Base-by-base conservation (phyloP, 2,329 filamentous ascomycete genomes). In the Epicoccum sorghinum region DNA sequence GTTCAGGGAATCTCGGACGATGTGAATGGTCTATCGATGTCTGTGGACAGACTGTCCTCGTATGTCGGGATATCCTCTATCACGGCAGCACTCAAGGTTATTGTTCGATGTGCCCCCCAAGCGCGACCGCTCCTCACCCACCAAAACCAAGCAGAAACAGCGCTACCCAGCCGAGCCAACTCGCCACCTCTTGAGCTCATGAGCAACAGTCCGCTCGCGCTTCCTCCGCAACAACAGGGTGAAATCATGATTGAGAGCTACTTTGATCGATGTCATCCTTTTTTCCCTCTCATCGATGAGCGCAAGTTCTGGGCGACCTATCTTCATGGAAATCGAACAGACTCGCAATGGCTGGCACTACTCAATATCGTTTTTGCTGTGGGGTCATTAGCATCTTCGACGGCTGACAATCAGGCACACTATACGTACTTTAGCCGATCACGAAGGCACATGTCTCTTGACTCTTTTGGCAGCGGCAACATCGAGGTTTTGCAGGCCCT, bases 351-450 rank as follows among this genome's bases (percentile, higher is more conserved):
- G 89, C 79, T 90, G 14, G 86, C 86, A 7, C 75, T 92, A 6
- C 77, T 91, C 18, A 91, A 92, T 69, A 89, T 89, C 77, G 88
- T 92, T 4, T 88, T 91, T 60, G 88, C 88, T 4, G 84, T 91
- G 77, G 89, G 89, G 12, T 89, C 86, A 63, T 86, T 92, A 44
- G 87, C 84, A 1, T 86, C 86, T 32, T 85, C 83, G 59, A 88
- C 87, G 36, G 73, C 77, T 1, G 76, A 80, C 35, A 87, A 90
- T 67, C 83, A 85, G 58, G 85, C 81, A 51, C 89, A 91, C 65
- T 81, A 89, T 64, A 83, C 83, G 58, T 91, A 88, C 74, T 91
- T 89, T 73, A 83, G 83, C 60, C 82, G 84, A 25, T 86, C 88
- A 14, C 87, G 87, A 75, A 82, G 86, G 50, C 82, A 89, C 63